Base-by-base conservation (phyloP, 768 basidiomycete genomes). In the Boletus rubescentipes region DNA sequence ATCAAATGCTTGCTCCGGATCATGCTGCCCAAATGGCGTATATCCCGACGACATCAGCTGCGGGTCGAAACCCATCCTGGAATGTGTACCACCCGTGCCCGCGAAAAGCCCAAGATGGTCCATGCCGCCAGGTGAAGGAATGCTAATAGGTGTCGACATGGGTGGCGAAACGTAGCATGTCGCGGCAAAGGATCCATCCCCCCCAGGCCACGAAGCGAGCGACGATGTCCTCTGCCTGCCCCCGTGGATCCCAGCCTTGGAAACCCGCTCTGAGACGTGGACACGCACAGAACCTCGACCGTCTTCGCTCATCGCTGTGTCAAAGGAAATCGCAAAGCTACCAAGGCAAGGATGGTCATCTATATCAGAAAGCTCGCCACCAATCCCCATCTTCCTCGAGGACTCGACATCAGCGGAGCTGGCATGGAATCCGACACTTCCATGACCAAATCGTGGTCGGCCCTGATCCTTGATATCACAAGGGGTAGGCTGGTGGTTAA, bases 261-360 rank as follows among this genome's bases (percentile, higher is more conserved):
- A 0, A 20, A 69, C 76, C 15, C 73, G 66, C 26, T 82, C 74
- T 8, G 81, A 75, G 40, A 84, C 81, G 61, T 89, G 85, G 59
- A 89, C 87, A 59, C 84, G 79, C 38, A 89, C 86, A 48, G 84
- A 84, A 60, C 89, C 85, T 71, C 82, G 86, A 53, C 87, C 85
- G 63, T 86, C 81, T 58, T 85, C 79, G 45, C 78, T 75, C 31
- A 84, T 75, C 38, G 75, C 77, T 42, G 86, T 73, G 59, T 91
- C 89, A 61, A 91, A 88, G 38, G 86, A 86, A 66, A 91, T 84
- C 59, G 86, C 81, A 49, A 91, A 72, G 39, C 79, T 82, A 51
- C 78, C 79, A 39, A 87, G 76, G 38, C 73, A 77, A 26, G 35
- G 59, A 37, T 77, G 75, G 39, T 75, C 77, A 39, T 75, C 72